phyloP scores from a whole-genome alignment of 1,139 yeast genomes.

The Taphrina confusa region DNA sequence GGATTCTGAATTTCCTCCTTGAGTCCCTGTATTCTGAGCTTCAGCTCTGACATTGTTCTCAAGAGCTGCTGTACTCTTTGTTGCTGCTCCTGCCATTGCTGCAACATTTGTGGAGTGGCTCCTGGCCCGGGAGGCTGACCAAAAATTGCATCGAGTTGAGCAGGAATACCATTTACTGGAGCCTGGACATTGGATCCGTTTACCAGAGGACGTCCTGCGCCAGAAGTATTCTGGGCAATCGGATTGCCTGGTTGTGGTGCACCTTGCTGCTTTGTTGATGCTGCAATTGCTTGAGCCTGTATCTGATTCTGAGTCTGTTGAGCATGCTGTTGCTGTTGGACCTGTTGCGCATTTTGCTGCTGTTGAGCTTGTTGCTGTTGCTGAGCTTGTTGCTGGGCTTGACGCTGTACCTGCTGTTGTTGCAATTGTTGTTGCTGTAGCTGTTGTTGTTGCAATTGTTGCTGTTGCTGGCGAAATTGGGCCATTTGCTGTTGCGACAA shows the following conservation, averaged over 20 bases:
- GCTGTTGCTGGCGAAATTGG: conserved; percentile 27
- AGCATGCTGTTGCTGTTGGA: conserved; percentile 23
- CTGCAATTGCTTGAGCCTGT: neutral
- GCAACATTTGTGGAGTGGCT: conserved; percentile 29
- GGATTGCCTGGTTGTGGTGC: neutral
- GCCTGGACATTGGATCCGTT: neutral
- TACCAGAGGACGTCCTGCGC: neutral
- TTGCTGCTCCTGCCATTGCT: conserved; percentile 36
- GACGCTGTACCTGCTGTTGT: conserved; percentile 17
- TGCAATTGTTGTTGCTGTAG: conserved; percentile 8
- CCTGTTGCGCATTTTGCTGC: neutral
- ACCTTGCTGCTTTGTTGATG: neutral
- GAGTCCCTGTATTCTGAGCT: conserved; percentile 28
- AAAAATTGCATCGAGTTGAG: conserved; percentile 27
- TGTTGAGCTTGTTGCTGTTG: conserved; percentile 12
- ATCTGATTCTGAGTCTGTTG: conserved; percentile 10
- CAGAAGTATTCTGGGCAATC: neutral
- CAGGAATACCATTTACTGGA: neutral
- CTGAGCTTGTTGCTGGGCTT: conserved; percentile 10
- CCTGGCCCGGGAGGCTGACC: conserved; percentile 23
- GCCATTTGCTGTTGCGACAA: conserved; percentile 26
- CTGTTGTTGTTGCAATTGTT: conserved; percentile 15
- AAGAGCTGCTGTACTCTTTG: conserved; percentile 29
- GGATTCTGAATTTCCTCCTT: conserved; percentile 24
- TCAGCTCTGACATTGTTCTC: conserved; percentile 23